Conservation (phyloP, 257 asterid genomes). For the Forsythia viridissima region DNA sequence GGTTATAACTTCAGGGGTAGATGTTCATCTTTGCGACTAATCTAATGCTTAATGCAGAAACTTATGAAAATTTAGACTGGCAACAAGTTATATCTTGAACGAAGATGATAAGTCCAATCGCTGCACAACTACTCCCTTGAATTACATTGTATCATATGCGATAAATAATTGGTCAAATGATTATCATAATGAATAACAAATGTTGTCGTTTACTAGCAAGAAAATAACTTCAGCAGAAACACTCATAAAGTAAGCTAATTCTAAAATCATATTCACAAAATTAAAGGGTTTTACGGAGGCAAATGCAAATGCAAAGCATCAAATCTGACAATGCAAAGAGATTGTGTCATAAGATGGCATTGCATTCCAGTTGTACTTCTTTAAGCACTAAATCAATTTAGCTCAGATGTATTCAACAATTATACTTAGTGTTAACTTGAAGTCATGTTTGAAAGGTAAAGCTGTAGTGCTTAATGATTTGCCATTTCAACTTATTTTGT, state of each 20-base stretch:
- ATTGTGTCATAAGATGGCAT: not conserved
- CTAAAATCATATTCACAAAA: not conserved
- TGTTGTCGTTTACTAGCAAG: not conserved
- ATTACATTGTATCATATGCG: no score
- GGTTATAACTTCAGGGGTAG: not conserved
- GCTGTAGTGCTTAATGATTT: slow-evolving; percentile 8
- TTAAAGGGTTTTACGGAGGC: no score
- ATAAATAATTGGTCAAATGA: not conserved
- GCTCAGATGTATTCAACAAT: not conserved
- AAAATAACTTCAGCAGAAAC: not conserved
- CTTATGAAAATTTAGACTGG: not conserved
- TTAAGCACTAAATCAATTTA: not conserved
- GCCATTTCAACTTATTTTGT: not conserved
- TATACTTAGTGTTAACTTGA: not conserved
- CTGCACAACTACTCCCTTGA: not conserved
- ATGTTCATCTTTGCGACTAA: not conserved
- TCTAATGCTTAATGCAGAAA: not conserved
- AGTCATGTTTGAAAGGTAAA: not conserved
- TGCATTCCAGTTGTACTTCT: not conserved
- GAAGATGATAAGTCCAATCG: not conserved
- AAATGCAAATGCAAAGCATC: not conserved
- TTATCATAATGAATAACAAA: not conserved
- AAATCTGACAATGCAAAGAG: not conserved
- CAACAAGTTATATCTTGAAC: not conserved
- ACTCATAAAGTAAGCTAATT: not conserved